Evolutionary conservation across 2,329 filamentous ascomycete genomes (phyloP).

Genomic region (Phialemoniopsis sp.): DNA sequence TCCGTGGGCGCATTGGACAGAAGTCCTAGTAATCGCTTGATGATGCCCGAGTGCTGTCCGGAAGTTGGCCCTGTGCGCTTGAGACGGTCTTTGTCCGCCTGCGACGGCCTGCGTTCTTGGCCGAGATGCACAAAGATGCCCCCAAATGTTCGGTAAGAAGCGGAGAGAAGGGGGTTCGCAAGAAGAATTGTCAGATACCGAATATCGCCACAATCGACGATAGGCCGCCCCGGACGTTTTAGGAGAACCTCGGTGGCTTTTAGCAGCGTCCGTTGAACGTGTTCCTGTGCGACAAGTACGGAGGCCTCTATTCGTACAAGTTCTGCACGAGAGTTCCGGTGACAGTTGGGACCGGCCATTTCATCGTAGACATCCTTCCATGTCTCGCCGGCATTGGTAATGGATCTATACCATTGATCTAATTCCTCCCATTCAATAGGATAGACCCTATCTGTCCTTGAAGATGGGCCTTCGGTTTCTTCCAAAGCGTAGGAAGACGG

Average conservation of each 20-base stretch:
- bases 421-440: constrained; percentile 71
- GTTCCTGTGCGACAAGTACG: constrained; percentile 56
- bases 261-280: constrained; percentile 65
- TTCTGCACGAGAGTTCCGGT: constrained; percentile 22
- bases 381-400: constrained; percentile 62
- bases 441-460: constrained; percentile 31
- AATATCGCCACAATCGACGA: constrained; percentile 65
- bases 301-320: constrained; percentile 41
- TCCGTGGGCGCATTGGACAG: constrained; percentile 70
- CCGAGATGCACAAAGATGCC: constrained; percentile 32
- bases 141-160: constrained; percentile 30
- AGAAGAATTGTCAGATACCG: constrained; percentile 76
- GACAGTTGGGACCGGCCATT: constrained; percentile 29
- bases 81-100: constrained; percentile 1
- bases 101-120: constrained; percentile 2
- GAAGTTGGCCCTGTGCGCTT: constrained; percentile 39
- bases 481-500: constrained; percentile 29
- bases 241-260: constrained; percentile 76
- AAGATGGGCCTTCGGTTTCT: constrained; percentile 29
- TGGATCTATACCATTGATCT: constrained; percentile 67
- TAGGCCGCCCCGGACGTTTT: constrained; percentile 69
- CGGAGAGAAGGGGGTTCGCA: constrained; percentile 71
- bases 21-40: constrained; percentile 80
- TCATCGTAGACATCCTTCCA: constrained; percentile 62
- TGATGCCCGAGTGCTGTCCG: constrained; percentile 74